Evolutionary conservation across 306 rosid genomes (phyloP).

Genomic region (Argentina anserina): DNA sequence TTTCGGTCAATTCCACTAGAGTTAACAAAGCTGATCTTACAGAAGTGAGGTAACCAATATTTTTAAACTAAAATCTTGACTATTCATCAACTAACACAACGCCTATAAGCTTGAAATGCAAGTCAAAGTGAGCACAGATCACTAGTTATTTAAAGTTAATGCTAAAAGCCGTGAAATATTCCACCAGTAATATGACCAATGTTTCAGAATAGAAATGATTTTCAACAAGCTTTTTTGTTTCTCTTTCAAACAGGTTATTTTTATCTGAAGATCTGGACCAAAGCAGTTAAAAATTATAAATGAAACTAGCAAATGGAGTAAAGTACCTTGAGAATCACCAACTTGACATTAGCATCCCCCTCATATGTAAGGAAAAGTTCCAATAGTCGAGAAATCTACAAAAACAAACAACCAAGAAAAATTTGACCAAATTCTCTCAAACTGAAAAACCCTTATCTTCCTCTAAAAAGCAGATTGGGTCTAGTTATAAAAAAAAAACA

Average conservation of each 20-base stretch:
- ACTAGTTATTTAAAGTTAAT: background rate
- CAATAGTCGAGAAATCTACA: constrained; percentile 59
- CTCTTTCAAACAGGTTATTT: background rate
- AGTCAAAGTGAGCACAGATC: background rate
- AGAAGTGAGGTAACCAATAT: background rate
- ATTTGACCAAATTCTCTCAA: no score
- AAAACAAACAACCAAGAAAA: no score
- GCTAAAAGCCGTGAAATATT: background rate
- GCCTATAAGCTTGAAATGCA: background rate
- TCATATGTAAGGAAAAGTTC: constrained; percentile 56
- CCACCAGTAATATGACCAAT: background rate
- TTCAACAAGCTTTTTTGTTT: background rate
- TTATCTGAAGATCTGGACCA: background rate
- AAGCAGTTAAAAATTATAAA: background rate
- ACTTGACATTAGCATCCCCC: constrained; percentile 54
- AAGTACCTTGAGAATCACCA: constrained; percentile 69
- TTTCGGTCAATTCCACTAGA: background rate
- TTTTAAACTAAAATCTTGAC: background rate
- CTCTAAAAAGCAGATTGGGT: background rate
- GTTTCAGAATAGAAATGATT: background rate
- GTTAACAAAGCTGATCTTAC: background rate
- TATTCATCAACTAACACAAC: background rate
- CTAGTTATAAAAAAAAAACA: background rate
- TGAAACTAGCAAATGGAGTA: background rate
- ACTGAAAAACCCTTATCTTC: no score